Base-by-base conservation (phyloP, 2,329 filamentous ascomycete genomes). In the Grosmannia clavigera region DNA sequence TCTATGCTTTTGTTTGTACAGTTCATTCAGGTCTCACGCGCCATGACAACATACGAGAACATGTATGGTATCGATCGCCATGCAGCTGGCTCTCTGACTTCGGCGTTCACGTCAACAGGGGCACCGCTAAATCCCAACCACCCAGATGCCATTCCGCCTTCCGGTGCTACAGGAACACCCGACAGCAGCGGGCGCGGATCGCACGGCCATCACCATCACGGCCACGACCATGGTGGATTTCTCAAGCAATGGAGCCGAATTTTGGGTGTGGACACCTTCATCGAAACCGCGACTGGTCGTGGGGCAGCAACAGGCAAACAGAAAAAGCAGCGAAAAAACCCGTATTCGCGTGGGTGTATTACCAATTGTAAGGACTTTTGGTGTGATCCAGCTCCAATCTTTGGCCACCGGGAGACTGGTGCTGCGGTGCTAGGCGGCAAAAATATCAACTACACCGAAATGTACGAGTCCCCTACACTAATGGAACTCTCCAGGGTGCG, bases 1-100 rank as follows among this genome's bases (percentile, higher is more conserved):
- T 86, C 87, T n/a, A 97, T 99, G 92, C 84, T 99, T 40, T 80
- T 96, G 62, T 87, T 91, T 64, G 95, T 97, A 5, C 95, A 99
- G 70, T 84, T 96, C 58, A 80, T 96, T 57, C 94, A 99, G 70
- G 86, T 99, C 58, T 88, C 91, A 0, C 85, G 91, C 63, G 95
- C 92, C 61, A 87, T 95, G 78, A 99, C 94, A 1, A 99, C 94
- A 0, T 97, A 89, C 73, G 94, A 99, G 73, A 95, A 92, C 72
- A 97, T 99, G 92, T 85, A 86, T 64, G 87, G 90, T 57, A 81
- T 91, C 63, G 81, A 84, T 61, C 79, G 87, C 63, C 78, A 77
- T 62, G 76, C 76, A 29, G 79, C 82, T 62, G 63, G 68, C 38
- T 66, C 85, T 1, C 76, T 92, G 38, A 85, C 85, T 7, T 84